Base-by-base conservation (phyloP, 768 basidiomycete genomes). In the Leucocoprinus sp. region DNA sequence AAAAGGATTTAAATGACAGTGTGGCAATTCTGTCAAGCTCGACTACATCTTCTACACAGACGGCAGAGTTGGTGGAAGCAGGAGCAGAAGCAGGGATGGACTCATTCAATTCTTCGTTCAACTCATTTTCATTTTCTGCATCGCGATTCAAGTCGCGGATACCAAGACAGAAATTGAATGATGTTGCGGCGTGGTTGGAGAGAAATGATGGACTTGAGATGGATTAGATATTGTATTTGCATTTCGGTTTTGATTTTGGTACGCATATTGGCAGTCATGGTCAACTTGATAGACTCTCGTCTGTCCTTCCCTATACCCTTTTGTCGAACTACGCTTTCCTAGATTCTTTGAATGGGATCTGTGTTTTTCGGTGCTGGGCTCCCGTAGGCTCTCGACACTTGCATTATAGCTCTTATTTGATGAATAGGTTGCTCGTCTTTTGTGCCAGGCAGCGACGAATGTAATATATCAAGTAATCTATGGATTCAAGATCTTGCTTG, bases 131-230 rank as follows among this genome's bases (percentile, higher is more conserved):
- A n/a, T 8, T 37, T 5, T 34, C 33, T 12, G 12, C 39, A 5
- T 37, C 40, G 21, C 40, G 42, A n/a, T 36, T 35, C 18, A 48
- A 41, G 15, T 18, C 46, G n/a, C 14, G 35, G 12, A 22, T 36
- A 12, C 19, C 46, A 4, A 41, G 21, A 42, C 46, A 48, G 17
- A 48, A 42, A 17, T 28, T 48, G 33, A 39, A 48, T 26, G 46
- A 42, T 41, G 46, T 41, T 7, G 39, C 40, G 23, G 27, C 38
- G 11, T 48, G 46, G 46, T 26, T 36, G 26, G 46, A 48, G 14
- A 14, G 39, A 15, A 34, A 48, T 37, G 40, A 33, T 11, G 46
- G 39, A 26, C 22, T 41, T 23, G 46, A 27, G 38, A 42, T 34
- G 12, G 46, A 48, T 29, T 46, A 21, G 40, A 22, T 15, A 3